Evolutionary conservation across 2,329 filamentous ascomycete genomes (phyloP).

Genomic region (Trichoderma simmonsii): DNA sequence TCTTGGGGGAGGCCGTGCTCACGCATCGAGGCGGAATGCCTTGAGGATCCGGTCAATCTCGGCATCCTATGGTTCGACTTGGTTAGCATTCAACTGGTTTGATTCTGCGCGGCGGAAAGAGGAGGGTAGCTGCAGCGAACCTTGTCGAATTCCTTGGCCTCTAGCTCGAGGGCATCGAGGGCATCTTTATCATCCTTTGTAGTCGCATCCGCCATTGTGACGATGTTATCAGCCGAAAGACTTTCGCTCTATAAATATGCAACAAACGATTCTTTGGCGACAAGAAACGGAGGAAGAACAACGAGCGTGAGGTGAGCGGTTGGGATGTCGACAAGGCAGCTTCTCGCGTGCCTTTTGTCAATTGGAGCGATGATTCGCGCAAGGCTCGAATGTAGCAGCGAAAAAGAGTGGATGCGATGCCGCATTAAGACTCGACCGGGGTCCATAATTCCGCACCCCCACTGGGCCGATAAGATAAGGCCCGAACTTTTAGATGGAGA

Average conservation of each 20-base stretch:
- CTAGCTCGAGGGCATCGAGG: constrained; percentile 75
- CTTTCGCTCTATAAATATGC: not conserved
- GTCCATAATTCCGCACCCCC: constrained; percentile 26
- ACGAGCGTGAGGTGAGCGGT: not conserved
- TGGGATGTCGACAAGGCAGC: not conserved
- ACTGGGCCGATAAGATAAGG: constrained; percentile 39
- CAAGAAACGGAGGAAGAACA: not conserved
- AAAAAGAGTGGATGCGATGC: constrained; percentile 18
- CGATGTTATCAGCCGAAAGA: not conserved
- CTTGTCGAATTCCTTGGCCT: constrained; percentile 90
- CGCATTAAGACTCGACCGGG: not conserved
- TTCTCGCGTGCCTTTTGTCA: constrained; percentile 10
- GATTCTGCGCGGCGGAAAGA: not conserved
- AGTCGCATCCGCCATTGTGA: constrained; percentile 38
- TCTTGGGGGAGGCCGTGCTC: constrained; percentile 24
- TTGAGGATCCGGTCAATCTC: constrained; percentile 93
- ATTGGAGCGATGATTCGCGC: constrained; percentile 12
- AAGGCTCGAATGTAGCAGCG: not conserved
- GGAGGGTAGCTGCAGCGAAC: constrained; percentile 38
- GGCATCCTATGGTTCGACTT: constrained; percentile 62
- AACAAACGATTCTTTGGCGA: not conserved
- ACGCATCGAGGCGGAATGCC: constrained; percentile 73
- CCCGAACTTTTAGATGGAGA: constrained; percentile 5
- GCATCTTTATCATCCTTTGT: constrained; percentile 65
- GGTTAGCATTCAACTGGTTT: not conserved